A percentile compares a stretch with the other conserved stretches of the same genome.
Conservation (phyloP, 495 filamentous ascomycete genomes). For the Lindgomyces ingoldianus region DNA sequence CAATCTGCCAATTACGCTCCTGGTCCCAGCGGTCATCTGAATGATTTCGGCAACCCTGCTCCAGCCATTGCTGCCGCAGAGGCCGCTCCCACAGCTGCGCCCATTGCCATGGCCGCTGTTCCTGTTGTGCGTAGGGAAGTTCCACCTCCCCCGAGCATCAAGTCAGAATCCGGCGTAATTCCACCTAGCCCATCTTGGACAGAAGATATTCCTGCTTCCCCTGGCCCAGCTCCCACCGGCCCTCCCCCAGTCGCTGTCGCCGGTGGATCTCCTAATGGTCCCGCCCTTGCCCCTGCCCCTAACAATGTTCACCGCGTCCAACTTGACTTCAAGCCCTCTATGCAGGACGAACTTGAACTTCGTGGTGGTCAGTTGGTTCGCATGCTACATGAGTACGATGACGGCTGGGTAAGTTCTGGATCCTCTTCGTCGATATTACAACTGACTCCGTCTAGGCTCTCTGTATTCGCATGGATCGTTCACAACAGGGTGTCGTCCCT, state of each 20-base stretch:
- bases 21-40: slow-evolving; percentile 1
- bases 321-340: slow-evolving; percentile 89
- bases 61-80: slow-evolving; percentile 38
- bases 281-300: slow-evolving; percentile 33
- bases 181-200: slow-evolving; percentile 62
- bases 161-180: slow-evolving; percentile 27
- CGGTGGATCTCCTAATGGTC: slow-evolving; percentile 18
- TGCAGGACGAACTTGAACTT: slow-evolving; percentile 87
- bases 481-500: slow-evolving; percentile 88
- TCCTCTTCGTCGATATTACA: slow-evolving; percentile 22
- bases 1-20: background rate
- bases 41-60: slow-evolving; percentile 34
- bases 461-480: slow-evolving; percentile 86
- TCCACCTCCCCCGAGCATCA: slow-evolving; percentile 37
- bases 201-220: slow-evolving; percentile 45
- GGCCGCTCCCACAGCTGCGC: slow-evolving; percentile 50
- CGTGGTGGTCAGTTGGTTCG: slow-evolving; percentile 78
- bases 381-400: slow-evolving; percentile 93
- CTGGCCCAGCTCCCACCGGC: slow-evolving; percentile 49
- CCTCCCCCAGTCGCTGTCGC: slow-evolving; percentile 32
- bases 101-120: slow-evolving; percentile 47
- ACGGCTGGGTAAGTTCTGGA: slow-evolving; percentile 81
- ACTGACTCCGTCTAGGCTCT: slow-evolving; percentile 69
- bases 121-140: slow-evolving; percentile 23
- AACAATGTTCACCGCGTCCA: slow-evolving; percentile 76